These are phyloP conservation scores for Alternaria brassicae DNA, from an alignment of 2,329 filamentous ascomycete species.

Conservation along the genomic window DNA sequence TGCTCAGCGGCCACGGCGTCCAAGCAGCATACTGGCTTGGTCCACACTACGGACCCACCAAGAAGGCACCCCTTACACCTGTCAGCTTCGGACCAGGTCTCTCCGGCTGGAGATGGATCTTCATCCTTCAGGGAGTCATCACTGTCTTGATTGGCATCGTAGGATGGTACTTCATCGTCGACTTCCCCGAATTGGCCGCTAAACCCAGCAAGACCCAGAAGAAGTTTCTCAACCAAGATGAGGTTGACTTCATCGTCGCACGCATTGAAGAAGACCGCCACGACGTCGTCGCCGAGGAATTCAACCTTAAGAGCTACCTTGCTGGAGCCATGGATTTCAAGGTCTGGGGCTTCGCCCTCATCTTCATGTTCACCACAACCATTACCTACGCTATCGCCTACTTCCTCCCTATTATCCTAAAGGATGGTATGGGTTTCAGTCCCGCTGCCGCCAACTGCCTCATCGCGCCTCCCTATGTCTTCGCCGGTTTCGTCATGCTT, in stretches of 20 bases:
- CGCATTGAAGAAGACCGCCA: constrained; percentile 38
- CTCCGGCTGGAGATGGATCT: constrained; percentile 40
- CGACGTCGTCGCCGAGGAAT: constrained; percentile 38
- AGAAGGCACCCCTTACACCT: constrained; percentile 29
- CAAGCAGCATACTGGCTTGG: constrained; percentile 36
- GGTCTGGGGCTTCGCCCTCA: constrained; percentile 30
- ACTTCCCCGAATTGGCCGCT: constrained; percentile 37
- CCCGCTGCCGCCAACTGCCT: constrained; percentile 35
- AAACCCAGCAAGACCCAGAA: constrained; percentile 27
- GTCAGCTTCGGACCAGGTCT: constrained; percentile 42
- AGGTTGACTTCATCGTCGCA: constrained; percentile 37
- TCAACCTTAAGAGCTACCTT: constrained; percentile 32
- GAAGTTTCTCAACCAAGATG: constrained; percentile 37
- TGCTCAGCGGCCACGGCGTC: constrained; percentile 56
- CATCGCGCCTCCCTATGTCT: constrained; percentile 38
- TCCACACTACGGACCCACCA: constrained; percentile 43
- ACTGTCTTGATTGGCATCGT: constrained; percentile 29
- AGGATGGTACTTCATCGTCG: constrained; percentile 36
- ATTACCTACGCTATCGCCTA: constrained; percentile 42
- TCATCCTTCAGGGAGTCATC: constrained; percentile 34
- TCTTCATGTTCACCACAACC: constrained; percentile 36
- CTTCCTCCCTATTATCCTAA: constrained; percentile 41
- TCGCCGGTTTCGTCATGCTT: constrained; percentile 50
- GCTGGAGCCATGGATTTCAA: constrained; percentile 29
- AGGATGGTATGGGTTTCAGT: constrained; percentile 40